phyloP scores from a whole-genome alignment of 2,329 filamentous ascomycete genomes.

The Trichoderma koningiopsis region DNA sequence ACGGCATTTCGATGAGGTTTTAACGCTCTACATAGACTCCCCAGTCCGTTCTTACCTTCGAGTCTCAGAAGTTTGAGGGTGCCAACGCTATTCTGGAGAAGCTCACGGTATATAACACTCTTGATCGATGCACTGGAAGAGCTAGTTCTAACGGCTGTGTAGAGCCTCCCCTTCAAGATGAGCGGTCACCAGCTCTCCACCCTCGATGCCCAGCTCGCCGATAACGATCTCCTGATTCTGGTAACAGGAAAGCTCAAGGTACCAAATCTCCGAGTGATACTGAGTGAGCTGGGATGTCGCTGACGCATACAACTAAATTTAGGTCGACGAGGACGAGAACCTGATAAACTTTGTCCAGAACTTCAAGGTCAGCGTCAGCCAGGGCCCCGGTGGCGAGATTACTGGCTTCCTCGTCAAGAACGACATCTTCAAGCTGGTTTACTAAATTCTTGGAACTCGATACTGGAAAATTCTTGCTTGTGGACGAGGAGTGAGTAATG shows the following conservation, averaged over 20 bases:
- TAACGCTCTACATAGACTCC: conserved; percentile 8
- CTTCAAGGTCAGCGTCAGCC: conserved; percentile 24
- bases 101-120: conserved; percentile 63
- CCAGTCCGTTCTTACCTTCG: conserved; percentile 91
- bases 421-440: conserved; percentile 92
- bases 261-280: conserved; percentile 30
- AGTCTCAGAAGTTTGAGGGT: conserved; percentile 69
- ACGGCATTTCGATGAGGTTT: not conserved
- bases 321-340: conserved; percentile 26
- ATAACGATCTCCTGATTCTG: conserved; percentile 77
- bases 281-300: not conserved
- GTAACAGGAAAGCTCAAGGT: conserved; percentile 87
- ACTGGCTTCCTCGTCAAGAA: conserved; percentile 78
- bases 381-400: conserved; percentile 23
- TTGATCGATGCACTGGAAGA: not conserved
- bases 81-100: conserved; percentile 72
- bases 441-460: conserved; percentile 44
- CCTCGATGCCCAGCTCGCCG: conserved; percentile 79
- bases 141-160: conserved; percentile 23
- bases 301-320: not conserved
- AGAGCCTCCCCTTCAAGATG: conserved; percentile 79
- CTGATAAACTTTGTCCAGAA: conserved; percentile 27
- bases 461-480: conserved; percentile 8
- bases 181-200: conserved; percentile 78
- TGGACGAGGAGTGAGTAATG: conserved; percentile 17